These are phyloP conservation scores for Corymbia maculata DNA, from an alignment of 345 rosid species.

Conservation along the genomic window DNA sequence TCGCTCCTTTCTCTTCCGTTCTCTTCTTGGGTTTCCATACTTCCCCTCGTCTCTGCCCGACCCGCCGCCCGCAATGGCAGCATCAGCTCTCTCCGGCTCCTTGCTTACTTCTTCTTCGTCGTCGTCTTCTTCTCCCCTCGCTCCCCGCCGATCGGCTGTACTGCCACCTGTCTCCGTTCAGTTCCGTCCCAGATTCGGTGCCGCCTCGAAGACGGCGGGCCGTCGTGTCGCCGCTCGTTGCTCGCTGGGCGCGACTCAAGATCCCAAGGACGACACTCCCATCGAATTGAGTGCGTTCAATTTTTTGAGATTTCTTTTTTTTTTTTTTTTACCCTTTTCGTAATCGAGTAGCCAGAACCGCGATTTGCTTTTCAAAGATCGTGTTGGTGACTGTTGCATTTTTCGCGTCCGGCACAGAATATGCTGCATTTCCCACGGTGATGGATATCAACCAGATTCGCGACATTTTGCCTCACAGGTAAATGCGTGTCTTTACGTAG, in stretches of 20 bases:
- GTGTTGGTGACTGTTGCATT: neutral
- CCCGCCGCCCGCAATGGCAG: neutral
- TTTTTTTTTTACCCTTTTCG: neutral
- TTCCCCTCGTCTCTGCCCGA: neutral
- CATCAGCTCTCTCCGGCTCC: neutral
- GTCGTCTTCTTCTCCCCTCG: neutral
- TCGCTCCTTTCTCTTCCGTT: neutral
- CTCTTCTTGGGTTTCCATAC: neutral
- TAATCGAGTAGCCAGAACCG: neutral
- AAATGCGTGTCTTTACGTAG: neutral
- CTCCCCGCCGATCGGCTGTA: neutral
- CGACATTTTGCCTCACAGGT: slow-evolving; percentile 92
- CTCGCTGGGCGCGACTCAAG: slow-evolving; percentile 20
- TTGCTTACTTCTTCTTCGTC: neutral
- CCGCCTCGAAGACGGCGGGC: neutral
- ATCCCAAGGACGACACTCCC: slow-evolving; percentile 21
- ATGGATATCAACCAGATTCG: slow-evolving; percentile 88
- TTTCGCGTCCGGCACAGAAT: slow-evolving; percentile 18
- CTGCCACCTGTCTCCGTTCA: neutral
- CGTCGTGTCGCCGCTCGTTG: slow-evolving; percentile 11
- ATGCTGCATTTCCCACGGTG: slow-evolving; percentile 65
- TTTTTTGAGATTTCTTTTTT: neutral
- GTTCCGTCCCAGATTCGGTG: neutral
- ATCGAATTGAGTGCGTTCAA: slow-evolving; percentile 32
- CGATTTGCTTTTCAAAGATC: neutral